phyloP scores from a whole-genome alignment of 352 stramenopile genomes.

The Phytophthora agathidicida region DNA sequence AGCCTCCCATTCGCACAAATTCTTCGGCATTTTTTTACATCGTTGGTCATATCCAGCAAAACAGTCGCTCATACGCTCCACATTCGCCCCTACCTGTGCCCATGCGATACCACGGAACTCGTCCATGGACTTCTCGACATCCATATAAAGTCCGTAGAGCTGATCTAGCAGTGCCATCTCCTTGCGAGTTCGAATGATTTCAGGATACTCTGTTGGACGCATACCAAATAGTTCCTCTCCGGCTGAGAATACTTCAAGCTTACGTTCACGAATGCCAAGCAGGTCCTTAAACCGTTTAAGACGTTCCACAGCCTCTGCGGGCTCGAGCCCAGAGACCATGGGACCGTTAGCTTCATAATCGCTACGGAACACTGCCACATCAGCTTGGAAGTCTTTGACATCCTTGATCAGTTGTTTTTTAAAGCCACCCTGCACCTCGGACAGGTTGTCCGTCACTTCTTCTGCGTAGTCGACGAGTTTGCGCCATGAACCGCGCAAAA shows the following conservation, averaged over 20 bases:
- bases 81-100: constrained; percentile 54
- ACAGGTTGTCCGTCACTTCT: constrained; percentile 87
- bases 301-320: constrained; percentile 81
- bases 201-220: constrained; percentile 72
- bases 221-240: constrained; percentile 93
- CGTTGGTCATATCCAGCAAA: constrained; percentile 68
- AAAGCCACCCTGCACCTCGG: constrained; percentile 85
- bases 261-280: constrained; percentile 73
- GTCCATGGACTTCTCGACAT: constrained; percentile 81
- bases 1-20: constrained; percentile 86
- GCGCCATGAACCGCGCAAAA: constrained; percentile 82
- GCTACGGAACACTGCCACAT: constrained; percentile 67
- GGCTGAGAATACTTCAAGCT: constrained; percentile 86
- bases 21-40: constrained; percentile 87
- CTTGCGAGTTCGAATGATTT: constrained; percentile 89
- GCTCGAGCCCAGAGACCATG: constrained; percentile 79
- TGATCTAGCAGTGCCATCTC: constrained; percentile 87
- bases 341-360: constrained; percentile 73
- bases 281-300: constrained; percentile 90
- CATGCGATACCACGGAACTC: constrained; percentile 70
- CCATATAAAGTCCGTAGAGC: constrained; percentile 90
- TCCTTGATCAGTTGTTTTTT: constrained; percentile 92
- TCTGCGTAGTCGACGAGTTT: constrained; percentile 91
- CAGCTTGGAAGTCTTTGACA: constrained; percentile 83
- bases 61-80: constrained; percentile 71